These are phyloP conservation scores for Fusarium nygamai DNA, from an alignment of 2,329 filamentous ascomycete genomes.

Conservation along the genomic window DNA sequence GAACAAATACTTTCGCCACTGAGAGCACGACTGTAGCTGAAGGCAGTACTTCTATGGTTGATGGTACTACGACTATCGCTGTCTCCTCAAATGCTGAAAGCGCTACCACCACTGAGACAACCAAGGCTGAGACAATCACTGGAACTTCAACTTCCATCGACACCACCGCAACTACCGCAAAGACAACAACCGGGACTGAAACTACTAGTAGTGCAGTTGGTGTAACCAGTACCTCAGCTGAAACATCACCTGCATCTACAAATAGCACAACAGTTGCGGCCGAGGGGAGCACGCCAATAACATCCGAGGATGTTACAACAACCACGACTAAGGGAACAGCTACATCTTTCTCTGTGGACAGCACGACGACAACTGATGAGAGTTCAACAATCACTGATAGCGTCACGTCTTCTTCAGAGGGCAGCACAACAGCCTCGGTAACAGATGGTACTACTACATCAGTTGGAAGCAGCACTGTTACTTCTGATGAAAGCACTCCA, in stretches of 20 bases:
- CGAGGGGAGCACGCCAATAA: accelerated
- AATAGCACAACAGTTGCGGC: accelerated
- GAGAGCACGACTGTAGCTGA: background rate
- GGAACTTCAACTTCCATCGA: accelerated
- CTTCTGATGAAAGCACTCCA: accelerated
- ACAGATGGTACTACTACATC: background rate
- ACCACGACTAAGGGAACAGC: accelerated
- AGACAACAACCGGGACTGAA: background rate
- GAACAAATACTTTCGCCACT: accelerated
- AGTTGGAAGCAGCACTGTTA: background rate
- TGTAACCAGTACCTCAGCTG: accelerated
- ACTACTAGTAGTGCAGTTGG: background rate
- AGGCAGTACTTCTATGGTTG: background rate
- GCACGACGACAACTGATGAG: accelerated
- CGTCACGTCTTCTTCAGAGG: accelerated
- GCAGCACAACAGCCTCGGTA: accelerated
- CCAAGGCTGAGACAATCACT: accelerated
- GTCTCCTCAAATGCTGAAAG: accelerated
- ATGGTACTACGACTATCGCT: background rate
- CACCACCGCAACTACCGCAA: accelerated
- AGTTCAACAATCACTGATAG: accelerated
- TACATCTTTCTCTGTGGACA: accelerated
- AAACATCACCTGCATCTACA: background rate
- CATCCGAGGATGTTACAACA: background rate
- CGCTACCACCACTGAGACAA: accelerated